Evolutionary conservation across 352 stramenopile species (phyloP), one percentile per base, ranked within the genome.

Genomic region (Phytophthora pistaciae): DNA sequence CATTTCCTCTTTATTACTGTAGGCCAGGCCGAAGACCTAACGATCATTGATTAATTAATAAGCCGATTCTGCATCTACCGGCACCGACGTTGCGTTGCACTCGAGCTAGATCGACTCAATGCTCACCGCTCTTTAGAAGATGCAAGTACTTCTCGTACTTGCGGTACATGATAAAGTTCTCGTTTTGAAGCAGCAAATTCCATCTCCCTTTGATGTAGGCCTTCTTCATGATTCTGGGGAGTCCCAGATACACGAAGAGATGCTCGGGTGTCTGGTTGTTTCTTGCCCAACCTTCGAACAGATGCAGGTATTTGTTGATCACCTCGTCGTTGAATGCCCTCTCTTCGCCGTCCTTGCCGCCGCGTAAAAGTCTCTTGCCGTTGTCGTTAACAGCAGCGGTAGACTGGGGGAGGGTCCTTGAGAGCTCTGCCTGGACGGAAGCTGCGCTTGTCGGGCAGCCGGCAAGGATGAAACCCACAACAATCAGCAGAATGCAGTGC

Each of bases 121-220:
- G 42, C 14, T 21, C 50, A 20, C 50, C 50, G 14, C 10, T 56
- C 50, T 56, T 36, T 7, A 58, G 14, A 6, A 58, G 16, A 42
- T 58, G 14, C 16, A 58, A 42, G 27, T 58, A 42, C 36, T 42
- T 58, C 5, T 58, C 52, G 52, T 58, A 58, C 27, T 58, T 40
- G 25, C 52, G 52, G 7, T 58, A 58, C 52, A 58, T 58, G 23
- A 58, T 58, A 16, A 16, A 58, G 3, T 58, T 42, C 27, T 58
- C 27, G 14, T 58, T 55, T 42, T 58, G 21, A 9, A 58, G 36
- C 7, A 58, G 27, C 52, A 27, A 36, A 7, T 42, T 44, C 27
- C 52, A 58, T 8, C 7, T 58, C 8, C 25, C 52, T 16, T 20
- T 58, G 5, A 18, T 58, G 52, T 58, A 58, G 4, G 52, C 52